Conservation (phyloP, 2,329 filamentous ascomycete species). For the Pleomassaria siparia region DNA sequence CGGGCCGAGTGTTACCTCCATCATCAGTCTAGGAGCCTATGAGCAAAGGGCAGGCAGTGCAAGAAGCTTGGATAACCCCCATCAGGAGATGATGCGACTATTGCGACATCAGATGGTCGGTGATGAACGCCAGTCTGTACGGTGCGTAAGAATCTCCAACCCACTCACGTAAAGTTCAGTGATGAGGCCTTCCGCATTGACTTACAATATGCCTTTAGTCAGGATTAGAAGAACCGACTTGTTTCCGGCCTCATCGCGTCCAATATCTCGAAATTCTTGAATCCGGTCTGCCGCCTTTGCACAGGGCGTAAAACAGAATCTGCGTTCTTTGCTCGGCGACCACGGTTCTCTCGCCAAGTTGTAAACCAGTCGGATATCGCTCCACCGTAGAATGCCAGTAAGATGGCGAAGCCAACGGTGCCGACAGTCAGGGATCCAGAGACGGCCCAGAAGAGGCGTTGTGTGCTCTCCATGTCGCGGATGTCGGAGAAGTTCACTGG, state of each 20-base stretch:
- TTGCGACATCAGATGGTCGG: no score
- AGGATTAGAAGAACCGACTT: no score
- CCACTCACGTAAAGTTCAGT: no score
- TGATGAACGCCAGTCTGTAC: no score
- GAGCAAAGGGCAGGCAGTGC: no score
- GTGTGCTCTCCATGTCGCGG: constrained; percentile 41
- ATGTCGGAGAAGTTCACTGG: constrained; percentile 46
- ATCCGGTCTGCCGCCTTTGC: constrained; percentile 5
- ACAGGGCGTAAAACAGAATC: constrained; percentile 4
- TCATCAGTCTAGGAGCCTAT: no score
- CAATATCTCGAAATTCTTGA: constrained; percentile 27
- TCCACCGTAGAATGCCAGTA: constrained; percentile 46
- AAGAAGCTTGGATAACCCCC: no score
- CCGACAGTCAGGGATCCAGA: constrained; percentile 42
- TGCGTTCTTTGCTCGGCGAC: constrained; percentile 15
- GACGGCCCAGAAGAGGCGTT: constrained; percentile 46
- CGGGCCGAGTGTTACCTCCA: no score
- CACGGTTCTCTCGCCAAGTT: constrained; percentile 38
- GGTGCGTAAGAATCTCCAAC: no score
- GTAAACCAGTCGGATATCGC: constrained; percentile 40
- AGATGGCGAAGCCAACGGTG: constrained; percentile 41
- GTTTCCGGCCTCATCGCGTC: constrained; percentile 17
- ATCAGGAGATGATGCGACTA: no score
- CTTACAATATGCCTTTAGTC: no score
- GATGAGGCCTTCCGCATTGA: no score